phyloP scores from a whole-genome alignment of 2,329 filamentous ascomycete genomes.

The Zymoseptoria brevis region DNA sequence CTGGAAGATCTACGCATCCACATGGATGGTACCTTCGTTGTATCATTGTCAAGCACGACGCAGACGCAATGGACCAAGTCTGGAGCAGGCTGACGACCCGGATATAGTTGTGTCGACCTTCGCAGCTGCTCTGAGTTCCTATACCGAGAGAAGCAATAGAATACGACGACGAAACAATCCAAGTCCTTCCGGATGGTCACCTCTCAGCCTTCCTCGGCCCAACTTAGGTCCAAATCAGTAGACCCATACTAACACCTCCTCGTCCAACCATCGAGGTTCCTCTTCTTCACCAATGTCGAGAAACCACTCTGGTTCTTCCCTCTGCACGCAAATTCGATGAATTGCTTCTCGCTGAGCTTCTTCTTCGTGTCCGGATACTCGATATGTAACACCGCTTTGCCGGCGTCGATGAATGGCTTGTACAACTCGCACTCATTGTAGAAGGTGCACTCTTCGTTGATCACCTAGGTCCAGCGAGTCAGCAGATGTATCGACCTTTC shows the following conservation, averaged over 20 bases:
- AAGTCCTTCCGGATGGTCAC: too few species aligned
- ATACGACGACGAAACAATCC: too few species aligned
- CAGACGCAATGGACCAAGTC: too few species aligned
- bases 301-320: conserved; percentile 44
- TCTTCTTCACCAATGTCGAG: conserved; percentile 59
- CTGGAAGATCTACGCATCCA: too few species aligned
- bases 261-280: conserved; percentile 54
- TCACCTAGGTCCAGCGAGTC: not conserved
- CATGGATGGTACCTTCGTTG: too few species aligned
- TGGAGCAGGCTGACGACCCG: too few species aligned
- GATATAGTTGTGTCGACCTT: too few species aligned
- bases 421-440: conserved; percentile 55
- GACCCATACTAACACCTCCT: not conserved
- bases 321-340: conserved; percentile 24
- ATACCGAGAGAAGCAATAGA: too few species aligned
- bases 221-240: too few species aligned
- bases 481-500: not conserved
- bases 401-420: conserved; percentile 48
- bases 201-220: too few species aligned
- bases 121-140: too few species aligned
- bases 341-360: conserved; percentile 1
- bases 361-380: conserved; percentile 54
- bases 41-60: too few species aligned
- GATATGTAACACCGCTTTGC: conserved; percentile 65
- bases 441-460: conserved; percentile 62